These are phyloP conservation scores for Rickenella mellea DNA, from an alignment of 768 basidiomycete species.

Conservation along the genomic window DNA sequence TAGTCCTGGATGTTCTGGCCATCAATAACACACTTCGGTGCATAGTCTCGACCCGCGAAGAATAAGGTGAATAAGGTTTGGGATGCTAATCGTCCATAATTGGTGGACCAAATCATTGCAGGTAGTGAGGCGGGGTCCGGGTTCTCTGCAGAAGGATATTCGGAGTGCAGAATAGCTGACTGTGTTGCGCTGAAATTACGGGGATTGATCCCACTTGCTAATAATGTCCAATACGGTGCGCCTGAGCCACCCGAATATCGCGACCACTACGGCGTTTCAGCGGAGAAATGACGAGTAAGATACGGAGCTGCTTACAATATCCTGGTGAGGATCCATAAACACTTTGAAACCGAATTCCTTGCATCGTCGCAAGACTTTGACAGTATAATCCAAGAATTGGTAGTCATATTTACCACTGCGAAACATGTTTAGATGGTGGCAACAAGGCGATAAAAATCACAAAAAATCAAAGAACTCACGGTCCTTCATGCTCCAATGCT, in stretches of 20 bases:
- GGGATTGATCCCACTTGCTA: constrained; percentile 86
- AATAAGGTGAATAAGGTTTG: constrained; percentile 93
- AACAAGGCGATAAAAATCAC: constrained; percentile 5
- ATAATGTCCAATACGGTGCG: constrained; percentile 88
- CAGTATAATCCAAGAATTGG: constrained; percentile 86
- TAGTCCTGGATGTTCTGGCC: constrained; percentile 89
- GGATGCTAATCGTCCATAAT: constrained; percentile 81
- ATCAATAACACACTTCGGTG: constrained; percentile 86
- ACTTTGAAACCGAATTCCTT: constrained; percentile 87
- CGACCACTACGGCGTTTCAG: constrained; percentile 60
- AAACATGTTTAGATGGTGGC: constrained; percentile 1
- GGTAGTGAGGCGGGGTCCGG: constrained; percentile 72
- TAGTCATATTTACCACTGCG: constrained; percentile 80
- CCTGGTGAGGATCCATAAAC: constrained; percentile 95
- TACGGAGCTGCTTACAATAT: constrained; percentile 51
- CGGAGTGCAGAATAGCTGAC: constrained; percentile 79
- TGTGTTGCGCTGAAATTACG: constrained; percentile 78
- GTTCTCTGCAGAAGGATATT: constrained; percentile 59
- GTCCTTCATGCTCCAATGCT: constrained; percentile 85
- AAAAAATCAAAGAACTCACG: constrained; percentile 49
- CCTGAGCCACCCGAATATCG: constrained; percentile 93
- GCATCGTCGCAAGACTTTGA: constrained; percentile 81
- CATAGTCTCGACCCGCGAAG: constrained; percentile 83
- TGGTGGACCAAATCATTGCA: constrained; percentile 96
- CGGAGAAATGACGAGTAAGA: constrained; percentile 1